phyloP scores from a whole-genome alignment of 495 filamentous ascomycete species.

The Xylaria castorea region DNA sequence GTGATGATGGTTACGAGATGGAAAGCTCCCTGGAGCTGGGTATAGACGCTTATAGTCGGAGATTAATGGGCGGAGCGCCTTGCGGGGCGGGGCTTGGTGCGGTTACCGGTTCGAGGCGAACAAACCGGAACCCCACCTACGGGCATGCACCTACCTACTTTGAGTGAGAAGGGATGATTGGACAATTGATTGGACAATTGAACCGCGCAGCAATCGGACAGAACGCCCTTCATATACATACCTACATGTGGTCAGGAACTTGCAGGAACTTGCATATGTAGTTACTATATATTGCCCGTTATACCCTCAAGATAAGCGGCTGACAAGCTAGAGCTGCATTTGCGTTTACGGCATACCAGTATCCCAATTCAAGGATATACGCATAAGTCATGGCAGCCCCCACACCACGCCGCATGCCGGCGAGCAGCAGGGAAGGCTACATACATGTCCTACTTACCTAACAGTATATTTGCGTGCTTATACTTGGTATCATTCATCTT shows the following conservation, averaged over 20 bases:
- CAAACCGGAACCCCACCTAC: neutral
- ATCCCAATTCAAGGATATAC: neutral
- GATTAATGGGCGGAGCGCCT: constrained; percentile 2
- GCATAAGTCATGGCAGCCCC: constrained; percentile 1
- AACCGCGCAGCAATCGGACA: neutral
- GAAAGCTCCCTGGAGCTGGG: constrained; percentile 26
- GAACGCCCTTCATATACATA: neutral
- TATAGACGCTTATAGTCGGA: constrained; percentile 22
- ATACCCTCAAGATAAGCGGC: neutral
- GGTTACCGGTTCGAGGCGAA: neutral
- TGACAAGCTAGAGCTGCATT: neutral
- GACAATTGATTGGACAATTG: constrained; percentile 3
- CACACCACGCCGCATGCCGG: constrained; percentile 11
- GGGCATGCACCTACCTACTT: neutral
- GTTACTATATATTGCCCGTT: neutral
- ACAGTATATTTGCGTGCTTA: neutral
- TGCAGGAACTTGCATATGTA: neutral
- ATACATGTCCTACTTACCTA: neutral
- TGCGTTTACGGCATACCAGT: neutral
- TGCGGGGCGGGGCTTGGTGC: neutral
- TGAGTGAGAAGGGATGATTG: neutral
- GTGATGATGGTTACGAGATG: constrained; percentile 38
- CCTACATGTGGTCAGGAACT: neutral
- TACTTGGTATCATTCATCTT: constrained; percentile 1
- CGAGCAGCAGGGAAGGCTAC: neutral